Conservation (phyloP, 2,329 filamentous ascomycete species). For the Phaeoacremonium minimum region DNA sequence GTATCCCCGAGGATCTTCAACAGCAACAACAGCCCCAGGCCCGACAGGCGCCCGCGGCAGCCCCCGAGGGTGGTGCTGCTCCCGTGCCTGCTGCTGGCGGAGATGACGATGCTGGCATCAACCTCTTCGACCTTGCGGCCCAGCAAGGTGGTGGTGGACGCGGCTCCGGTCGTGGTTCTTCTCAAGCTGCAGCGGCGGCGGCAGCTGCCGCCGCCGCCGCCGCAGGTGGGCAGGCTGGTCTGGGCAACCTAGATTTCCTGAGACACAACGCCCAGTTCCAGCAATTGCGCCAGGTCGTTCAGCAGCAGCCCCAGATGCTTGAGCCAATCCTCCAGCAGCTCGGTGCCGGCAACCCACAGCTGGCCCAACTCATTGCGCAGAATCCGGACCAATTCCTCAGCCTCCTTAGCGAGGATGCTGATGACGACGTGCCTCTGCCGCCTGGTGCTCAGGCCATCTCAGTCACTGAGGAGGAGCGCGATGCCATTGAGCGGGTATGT, state of each 20-base stretch:
- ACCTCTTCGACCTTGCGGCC: conserved; percentile 90
- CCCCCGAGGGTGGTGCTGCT: conserved; percentile 29
- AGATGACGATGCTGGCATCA: conserved; percentile 67
- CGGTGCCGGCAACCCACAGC: conserved; percentile 87
- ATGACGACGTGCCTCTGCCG: conserved; percentile 78
- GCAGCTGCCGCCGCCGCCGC: conserved; percentile 43
- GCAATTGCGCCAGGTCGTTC: conserved; percentile 92
- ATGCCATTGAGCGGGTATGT: conserved; percentile 90
- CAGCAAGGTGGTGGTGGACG: conserved; percentile 55
- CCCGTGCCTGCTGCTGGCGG: conserved; percentile 36
- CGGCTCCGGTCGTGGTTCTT: conserved; percentile 34
- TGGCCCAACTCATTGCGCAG: conserved; percentile 85
- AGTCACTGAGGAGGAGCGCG: conserved; percentile 93
- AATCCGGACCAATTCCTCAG: conserved; percentile 93
- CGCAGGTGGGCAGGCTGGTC: conserved; percentile 39
- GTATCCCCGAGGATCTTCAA: conserved; percentile 83
- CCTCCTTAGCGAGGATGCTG: conserved; percentile 81
- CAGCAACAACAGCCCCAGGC: conserved; percentile 34
- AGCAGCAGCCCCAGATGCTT: conserved; percentile 97
- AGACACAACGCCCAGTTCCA: conserved; percentile 97
- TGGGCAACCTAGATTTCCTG: conserved; percentile 86
- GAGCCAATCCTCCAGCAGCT: conserved; percentile 97
- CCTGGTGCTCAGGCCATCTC: conserved; percentile 85
- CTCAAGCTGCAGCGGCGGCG: conserved; percentile 43
- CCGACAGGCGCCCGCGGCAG: conserved; percentile 31